Evolutionary conservation across 2,329 filamentous ascomycete genomes (phyloP), one percentile per base, ranked within the genome.

Genomic region (Fusarium pseudoanthophilum): DNA sequence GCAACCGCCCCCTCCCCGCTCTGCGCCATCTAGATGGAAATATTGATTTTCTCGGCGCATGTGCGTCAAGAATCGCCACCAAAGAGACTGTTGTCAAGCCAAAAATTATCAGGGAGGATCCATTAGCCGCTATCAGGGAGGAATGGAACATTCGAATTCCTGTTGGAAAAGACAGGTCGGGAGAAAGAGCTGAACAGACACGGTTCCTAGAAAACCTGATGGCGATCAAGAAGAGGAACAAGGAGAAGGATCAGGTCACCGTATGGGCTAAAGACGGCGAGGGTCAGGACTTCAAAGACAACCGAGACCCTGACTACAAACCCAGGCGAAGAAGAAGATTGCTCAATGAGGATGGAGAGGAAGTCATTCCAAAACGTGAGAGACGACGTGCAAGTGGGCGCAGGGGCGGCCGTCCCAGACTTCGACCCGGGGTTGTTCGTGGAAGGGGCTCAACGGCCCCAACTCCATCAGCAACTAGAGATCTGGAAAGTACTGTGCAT

Each of bases 31-130:
- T 89, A 32, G 84, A 83, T 37, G 85, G 88, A 28, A 87, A 89
- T 30, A 90, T 93, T 42, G 92, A 95, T 78, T 85, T 97, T 9
- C 84, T 97, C 7, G 92, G 89, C n/a, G 89, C 91, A 40, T 92
- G 91, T 69, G 89, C 90, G 57, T 88, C 91, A 15, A 91, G 93
- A 64, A 88, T 97, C 66, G 84, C 92, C 51, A 92, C 92, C 18
- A 88, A 85, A 37, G 90, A 92, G 71, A 89, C 90, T 67, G 86
- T 88, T 42, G 81, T 94, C 20, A 85, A 86, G 52, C 85, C 86
- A 26, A 86, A 84, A 42, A 77, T 80, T 32, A 75, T 74, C 11
- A 78, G 75, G 18, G 79, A 82, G 61, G 81, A 83, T 53, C 75
- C 79, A 11, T 72, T 84, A 14, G 80, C 81, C 13, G 76, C 80